Evolutionary conservation across 768 basidiomycete genomes (phyloP), one percentile per base, ranked within the genome.

Genomic region (Boletus barrowsii): DNA sequence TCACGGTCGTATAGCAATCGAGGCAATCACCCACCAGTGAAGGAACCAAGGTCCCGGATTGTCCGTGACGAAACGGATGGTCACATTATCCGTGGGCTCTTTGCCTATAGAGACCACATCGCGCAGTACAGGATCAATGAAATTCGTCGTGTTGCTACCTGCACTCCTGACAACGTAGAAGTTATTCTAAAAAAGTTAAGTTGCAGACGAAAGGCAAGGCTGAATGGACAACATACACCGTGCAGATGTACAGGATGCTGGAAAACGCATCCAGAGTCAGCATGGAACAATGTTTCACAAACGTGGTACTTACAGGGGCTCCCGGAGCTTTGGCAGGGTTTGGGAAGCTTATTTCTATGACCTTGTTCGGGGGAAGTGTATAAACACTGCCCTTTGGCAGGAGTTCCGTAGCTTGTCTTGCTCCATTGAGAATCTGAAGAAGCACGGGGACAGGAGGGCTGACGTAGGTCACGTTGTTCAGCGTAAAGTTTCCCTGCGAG

Each of bases 61-160:
- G 56, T 87, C 79, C 1, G 84, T 84, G n/a, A 68, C 63, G 67
- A 84, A 87, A 44, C 83, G 77, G 45, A 88, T 72, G 7, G 78
- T 78, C 22, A 81, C 79, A 61, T 78, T 68, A 69, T 79, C 67
- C 5, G 47, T 56, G 65, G 77, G 48, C 3, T 36, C 41, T 1
- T n/a, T 46, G 30, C 67, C 67, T 0, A 61, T 47, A 22, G 59
- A 64, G 22, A 68, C 64, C 4, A 63, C 63, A 18, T 75, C 74
- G 11, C 74, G 65, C 36, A 58, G 56, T 22, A 71, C 61, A 4
- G 75, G 75, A 45, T 74, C 68, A 3, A 60, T 58, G 22, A 66
- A 75, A 61, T 76, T 76, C 37, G 61, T 42, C 5, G 18, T 20
- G 6, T 47, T 59, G 36, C 49, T 66, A 5, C 66, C 66, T 3